Percentiles rank a stretch among this genome's conserved stretches.
Evolutionary conservation across 1,139 yeast species (phyloP).

Genomic region (Kazachstania sp.): DNA sequence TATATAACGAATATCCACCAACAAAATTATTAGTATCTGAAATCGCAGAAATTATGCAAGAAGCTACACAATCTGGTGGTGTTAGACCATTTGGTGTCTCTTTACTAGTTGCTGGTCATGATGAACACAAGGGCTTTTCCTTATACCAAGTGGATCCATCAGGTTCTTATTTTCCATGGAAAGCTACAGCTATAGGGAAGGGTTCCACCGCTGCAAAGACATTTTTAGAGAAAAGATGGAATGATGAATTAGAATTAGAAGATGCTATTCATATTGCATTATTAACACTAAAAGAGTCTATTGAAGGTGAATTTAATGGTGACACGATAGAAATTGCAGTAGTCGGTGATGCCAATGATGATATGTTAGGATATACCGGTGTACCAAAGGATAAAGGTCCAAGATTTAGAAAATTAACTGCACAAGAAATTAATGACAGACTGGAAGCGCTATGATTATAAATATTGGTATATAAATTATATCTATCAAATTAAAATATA

Average conservation of each 20-base stretch:
- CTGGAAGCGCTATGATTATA: slow-evolving; percentile 65
- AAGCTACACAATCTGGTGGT: slow-evolving; percentile 97
- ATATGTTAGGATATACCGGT: slow-evolving; percentile 76
- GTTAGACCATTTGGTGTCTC: slow-evolving; percentile 57
- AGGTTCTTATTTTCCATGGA: slow-evolving; percentile 99
- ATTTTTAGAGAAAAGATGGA: slow-evolving; percentile 96
- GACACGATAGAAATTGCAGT: slow-evolving; percentile 91
- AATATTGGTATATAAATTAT: not conserved
- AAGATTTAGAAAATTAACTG: slow-evolving; percentile 70
- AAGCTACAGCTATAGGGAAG: slow-evolving; percentile 97
- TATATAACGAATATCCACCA: slow-evolving; percentile 95
- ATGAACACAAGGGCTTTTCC: slow-evolving; percentile 71
- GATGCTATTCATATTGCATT: slow-evolving; percentile 97
- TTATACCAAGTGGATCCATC: slow-evolving; percentile 97
- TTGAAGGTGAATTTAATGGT: slow-evolving; percentile 97
- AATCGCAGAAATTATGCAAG: slow-evolving; percentile 94
- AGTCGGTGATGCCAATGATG: slow-evolving; percentile 76
- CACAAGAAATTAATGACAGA: slow-evolving; percentile 93
- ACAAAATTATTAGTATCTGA: slow-evolving; percentile 90
- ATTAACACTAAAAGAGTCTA: slow-evolving; percentile 87
- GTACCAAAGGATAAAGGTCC: slow-evolving; percentile 74
- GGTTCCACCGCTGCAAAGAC: slow-evolving; percentile 93
- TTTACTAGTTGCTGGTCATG: slow-evolving; percentile 87
- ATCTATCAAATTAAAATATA: not conserved
- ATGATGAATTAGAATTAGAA: slow-evolving; percentile 89